Evolutionary conservation across 2,329 filamentous ascomycete genomes (phyloP), one percentile per base, ranked within the genome.

Genomic region (Aspergillus vadensis): DNA sequence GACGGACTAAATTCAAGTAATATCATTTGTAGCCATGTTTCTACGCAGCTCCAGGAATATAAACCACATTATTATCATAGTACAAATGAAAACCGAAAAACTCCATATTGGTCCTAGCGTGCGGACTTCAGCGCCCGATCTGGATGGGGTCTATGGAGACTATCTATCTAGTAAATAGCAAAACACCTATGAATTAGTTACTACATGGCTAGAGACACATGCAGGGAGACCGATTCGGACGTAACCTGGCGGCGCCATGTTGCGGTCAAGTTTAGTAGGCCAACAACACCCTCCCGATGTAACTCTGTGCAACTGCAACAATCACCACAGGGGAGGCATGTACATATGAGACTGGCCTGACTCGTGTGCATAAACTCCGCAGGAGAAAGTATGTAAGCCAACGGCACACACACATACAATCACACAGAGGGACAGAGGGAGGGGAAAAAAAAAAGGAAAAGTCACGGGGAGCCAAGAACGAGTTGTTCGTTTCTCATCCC

Each of bases 231-330:
- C 19, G 23, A 53, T 32, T 32, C 19, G 49, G 32, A 32, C 30
- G n/a, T 39, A 38, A 21, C 32, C 30, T 27, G 17, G 38, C 25
- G n/a, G 15, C 39, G 15, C 39, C 21, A 55, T 55, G 39, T 55
- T 55, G 39, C 53, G 53, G 53, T 41, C 51, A 53, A 17, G 51
- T 41, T 39, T 41, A 41, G 41, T 53, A 41, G 41, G 41, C 41
- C 21, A 23, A 23, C 21, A 23, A 17, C 27, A 19, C 9, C 41
- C 41, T 21, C 41, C 41, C 41, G 19, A 44, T 44, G 41, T 44
- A 44, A 44, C 41, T 44, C 41, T 44, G 41, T 44, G 41, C 41
- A 44, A 44, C 41, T 14, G 32, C 32, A 36, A 36, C 32, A 5
- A 36, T 36, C 10, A 36, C 12, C 4, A 36, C 25, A 14, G 5